phyloP scores from a whole-genome alignment of 495 filamentous ascomycete species.

The Penicillium ucsense region DNA sequence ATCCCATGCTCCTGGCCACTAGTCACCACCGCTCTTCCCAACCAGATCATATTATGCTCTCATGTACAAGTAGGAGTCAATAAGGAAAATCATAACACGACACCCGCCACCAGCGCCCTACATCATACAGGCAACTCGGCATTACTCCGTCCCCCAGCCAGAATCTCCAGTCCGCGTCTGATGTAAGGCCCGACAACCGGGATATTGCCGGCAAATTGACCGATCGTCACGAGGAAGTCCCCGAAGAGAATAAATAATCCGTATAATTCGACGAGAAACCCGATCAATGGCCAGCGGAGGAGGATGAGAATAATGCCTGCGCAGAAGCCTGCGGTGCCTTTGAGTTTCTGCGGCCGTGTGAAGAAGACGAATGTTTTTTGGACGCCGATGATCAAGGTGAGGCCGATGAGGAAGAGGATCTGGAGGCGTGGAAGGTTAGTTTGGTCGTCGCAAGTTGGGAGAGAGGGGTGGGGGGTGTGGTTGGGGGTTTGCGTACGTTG shows the following conservation, averaged over 20 bases:
- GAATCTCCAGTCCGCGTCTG: slow-evolving; percentile 52
- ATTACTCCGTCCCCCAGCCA: slow-evolving; percentile 57
- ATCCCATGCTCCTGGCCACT: background rate
- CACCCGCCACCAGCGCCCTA: background rate
- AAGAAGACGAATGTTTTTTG: slow-evolving; percentile 89
- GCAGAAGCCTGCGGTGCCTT: slow-evolving; percentile 84
- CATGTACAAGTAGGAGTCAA: background rate
- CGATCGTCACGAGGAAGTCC: slow-evolving; percentile 90
- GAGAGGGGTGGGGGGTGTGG: background rate
- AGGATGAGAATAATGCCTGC: slow-evolving; percentile 79
- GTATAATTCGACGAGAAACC: slow-evolving; percentile 85
- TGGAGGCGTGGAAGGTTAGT: slow-evolving; percentile 17
- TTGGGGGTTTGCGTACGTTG: slow-evolving; percentile 44
- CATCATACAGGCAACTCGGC: slow-evolving; percentile 61
- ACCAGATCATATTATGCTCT: background rate
- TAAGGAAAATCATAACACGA: background rate
- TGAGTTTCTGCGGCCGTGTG: slow-evolving; percentile 80
- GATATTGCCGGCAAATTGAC: slow-evolving; percentile 71
- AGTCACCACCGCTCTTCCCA: background rate
- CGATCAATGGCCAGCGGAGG: slow-evolving; percentile 76
- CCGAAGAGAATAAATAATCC: slow-evolving; percentile 90
- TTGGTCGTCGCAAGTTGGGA: slow-evolving; percentile 3
- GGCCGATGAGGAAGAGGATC: slow-evolving; percentile 95
- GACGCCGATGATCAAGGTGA: slow-evolving; percentile 90
- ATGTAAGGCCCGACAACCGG: slow-evolving; percentile 83